Evolutionary conservation across 2,329 filamentous ascomycete species (phyloP), one percentile per base, ranked within the genome.

Genomic region (Aspergillus sp.): DNA sequence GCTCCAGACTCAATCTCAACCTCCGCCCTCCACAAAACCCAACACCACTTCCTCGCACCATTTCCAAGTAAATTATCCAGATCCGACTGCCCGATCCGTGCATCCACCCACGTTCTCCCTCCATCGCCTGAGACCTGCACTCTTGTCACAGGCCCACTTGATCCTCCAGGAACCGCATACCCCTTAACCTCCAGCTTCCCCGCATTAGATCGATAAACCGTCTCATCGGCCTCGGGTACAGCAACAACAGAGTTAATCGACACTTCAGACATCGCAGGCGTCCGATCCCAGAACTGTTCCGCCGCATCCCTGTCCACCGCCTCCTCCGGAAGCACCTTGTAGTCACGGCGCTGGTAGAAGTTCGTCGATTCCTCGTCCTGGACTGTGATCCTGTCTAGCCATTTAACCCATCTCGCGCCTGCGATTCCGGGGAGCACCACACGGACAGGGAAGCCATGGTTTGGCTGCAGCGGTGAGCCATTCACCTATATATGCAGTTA

Each of bases 271-370:
- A 86, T 74, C 3, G 83, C 73, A 0, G 79, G 77, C 1, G 79
- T 76, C 15, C 69, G 73, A 20, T 73, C 67, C 83, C 83, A 86
- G 67, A 78, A 85, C 44, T 75, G 70, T 60, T 80, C 77, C 3
- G 83, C 83, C 15, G 77, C 75, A 50, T 81, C 76, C 50, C 72
- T 74, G 51, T 77, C 78, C 11, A 75, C 72, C 0, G 77, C 82
- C 37, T 83, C 76, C 0, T 80, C 80, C 1, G 83, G 83, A 6
- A 86, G 72, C 30, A 84, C 75, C 67, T 86, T 86, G 73, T 86
- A 86, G 69, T 86, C 84, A 49, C 75, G 77, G 57, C 81, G 79
- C 70, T 85, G 82, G 65, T 86, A 86, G 67, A 81, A 79, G 62
- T 83, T 85, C 4, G 72, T 69, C 20, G 78, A 82, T 63, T 86